Base-by-base conservation (phyloP, 2,329 filamentous ascomycete species). In the Dactylellina parvicollis region DNA sequence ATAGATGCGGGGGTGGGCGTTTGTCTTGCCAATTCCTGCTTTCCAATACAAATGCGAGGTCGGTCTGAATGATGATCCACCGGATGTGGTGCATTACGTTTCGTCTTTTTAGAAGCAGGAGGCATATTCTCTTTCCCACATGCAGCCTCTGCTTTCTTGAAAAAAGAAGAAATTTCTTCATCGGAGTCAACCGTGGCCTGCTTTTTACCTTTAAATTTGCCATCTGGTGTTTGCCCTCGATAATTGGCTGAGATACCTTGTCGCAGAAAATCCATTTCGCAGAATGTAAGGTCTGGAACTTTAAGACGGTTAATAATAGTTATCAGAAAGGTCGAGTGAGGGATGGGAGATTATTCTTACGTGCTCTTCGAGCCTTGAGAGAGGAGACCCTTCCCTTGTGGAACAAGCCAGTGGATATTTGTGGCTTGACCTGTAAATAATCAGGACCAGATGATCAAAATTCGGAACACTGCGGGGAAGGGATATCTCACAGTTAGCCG, bases 261-360 rank as follows among this genome's bases (percentile, higher is more conserved):
- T 38, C 42, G 55, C 28, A 73, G 32, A 44, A 73, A 73, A 4
- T 66, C 46, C 69, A 66, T 73, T 24, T 73, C 60, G 30, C 54
- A 60, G 34, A 73, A 73, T 16, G 52, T 61, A 3, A 73, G 52
- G 40, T 73, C 69, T 20, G 69, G 69, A 24, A 73, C 69, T 73
- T 34, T 24, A 28, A 46, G 10, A 54, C 16, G 26, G 30, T 65
- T 50, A 59, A 28, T 38, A 40, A 16, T 16, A 16, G 8, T 18
- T 38, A 16, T 20, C 14, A 16, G 22, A 14, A 10, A 7, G 10
- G 18, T 28, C 20, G 10, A 5, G 3, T 12, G n/a, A 28, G 20
- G 26, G 28, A 4, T 24, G 40, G 22, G 9, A 16, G 14, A 16
- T 12, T 10, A 5, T 34, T 18, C 69, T 61, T 66, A 73, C 69